These are phyloP conservation scores for Pseudopyrenochaeta lycopersici DNA, from an alignment of 2,329 filamentous ascomycete species.

Conservation along the genomic window DNA sequence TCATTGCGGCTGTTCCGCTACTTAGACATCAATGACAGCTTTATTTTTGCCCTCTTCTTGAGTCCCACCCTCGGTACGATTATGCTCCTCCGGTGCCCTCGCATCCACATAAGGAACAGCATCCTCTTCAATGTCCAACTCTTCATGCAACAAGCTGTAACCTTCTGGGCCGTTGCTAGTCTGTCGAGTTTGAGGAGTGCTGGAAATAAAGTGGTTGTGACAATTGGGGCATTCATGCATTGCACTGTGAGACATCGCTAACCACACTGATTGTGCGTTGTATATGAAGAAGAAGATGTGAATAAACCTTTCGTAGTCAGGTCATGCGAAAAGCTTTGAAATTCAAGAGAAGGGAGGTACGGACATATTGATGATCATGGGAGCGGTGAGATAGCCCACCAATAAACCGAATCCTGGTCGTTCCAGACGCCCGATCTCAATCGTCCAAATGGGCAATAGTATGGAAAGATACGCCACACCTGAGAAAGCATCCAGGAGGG, in stretches of 20 bases:
- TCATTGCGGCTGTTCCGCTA: not conserved
- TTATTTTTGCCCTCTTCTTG: conserved; percentile 18
- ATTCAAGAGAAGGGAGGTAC: not conserved
- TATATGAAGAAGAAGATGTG: conserved; percentile 17
- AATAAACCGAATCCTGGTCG: conserved; percentile 15
- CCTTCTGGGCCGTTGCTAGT: conserved; percentile 9
- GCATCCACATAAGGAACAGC: conserved; percentile 14
- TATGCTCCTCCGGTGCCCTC: conserved; percentile 13
- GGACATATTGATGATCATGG: conserved; percentile 33
- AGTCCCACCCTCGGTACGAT: conserved; percentile 8
- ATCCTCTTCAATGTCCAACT: conserved; percentile 27
- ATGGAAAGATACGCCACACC: conserved; percentile 12
- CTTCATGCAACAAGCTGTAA: conserved; percentile 27
- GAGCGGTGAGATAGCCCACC: conserved; percentile 23
- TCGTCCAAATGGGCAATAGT: conserved; percentile 21
- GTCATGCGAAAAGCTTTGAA: not conserved
- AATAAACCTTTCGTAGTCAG: conserved; percentile 13
- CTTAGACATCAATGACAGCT: conserved; percentile 15
- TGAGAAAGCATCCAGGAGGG: conserved; percentile 13
- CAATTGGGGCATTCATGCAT: conserved; percentile 28
- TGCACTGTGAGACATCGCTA: not conserved
- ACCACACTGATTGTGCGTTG: conserved; percentile 6
- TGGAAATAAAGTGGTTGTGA: conserved; percentile 12
- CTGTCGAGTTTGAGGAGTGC: not conserved
- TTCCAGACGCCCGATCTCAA: conserved; percentile 9